phyloP scores from a whole-genome alignment of 257 asterid genomes.

The Fraxinus excelsior region DNA sequence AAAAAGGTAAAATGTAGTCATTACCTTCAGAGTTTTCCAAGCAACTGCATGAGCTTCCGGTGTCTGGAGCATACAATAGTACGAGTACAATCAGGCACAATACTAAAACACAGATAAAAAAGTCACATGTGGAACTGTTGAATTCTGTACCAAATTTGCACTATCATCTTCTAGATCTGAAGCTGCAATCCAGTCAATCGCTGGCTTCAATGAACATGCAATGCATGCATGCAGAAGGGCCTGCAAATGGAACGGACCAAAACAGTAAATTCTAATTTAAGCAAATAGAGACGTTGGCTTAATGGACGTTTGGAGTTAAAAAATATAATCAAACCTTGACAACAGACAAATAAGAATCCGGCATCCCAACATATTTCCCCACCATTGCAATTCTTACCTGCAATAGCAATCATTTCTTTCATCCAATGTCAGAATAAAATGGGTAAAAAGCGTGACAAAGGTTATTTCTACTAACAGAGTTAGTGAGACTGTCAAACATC shows the following conservation, averaged over 20 bases:
- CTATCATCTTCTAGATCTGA: conserved; percentile 96
- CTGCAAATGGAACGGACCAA: conserved; percentile 42
- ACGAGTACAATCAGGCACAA: conserved; percentile 23
- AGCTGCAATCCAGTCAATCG: conserved; percentile 98
- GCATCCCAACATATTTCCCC: conserved; percentile 93
- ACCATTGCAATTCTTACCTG: conserved; percentile 97
- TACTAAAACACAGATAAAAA: conserved; percentile 10
- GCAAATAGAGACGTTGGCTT: conserved; percentile 9
- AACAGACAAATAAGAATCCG: conserved; percentile 95
- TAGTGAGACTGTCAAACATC: conserved; percentile 75
- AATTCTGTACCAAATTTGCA: conserved; percentile 51
- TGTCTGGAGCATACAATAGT: conserved; percentile 49
- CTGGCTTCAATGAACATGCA: conserved; percentile 78
- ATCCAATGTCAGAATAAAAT: conserved; percentile 19
- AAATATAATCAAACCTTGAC: conserved; percentile 62
- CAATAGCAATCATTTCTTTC: conserved; percentile 29
- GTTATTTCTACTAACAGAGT: conserved; percentile 57
- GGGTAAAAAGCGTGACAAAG: neutral
- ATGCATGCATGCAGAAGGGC: conserved; percentile 96
- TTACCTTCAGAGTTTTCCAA: conserved; percentile 82
- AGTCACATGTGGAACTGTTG: conserved; percentile 9
- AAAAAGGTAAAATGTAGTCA: conserved; percentile 6
- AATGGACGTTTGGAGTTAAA: conserved; percentile 8
- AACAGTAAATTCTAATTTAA: conserved; percentile 5
- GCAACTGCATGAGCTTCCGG: conserved; percentile 86